Percentiles rank a stretch among this genome's conserved stretches.
Conservation (phyloP, 176 grass and related monocot genomes). For the Thalia dealbata region DNA sequence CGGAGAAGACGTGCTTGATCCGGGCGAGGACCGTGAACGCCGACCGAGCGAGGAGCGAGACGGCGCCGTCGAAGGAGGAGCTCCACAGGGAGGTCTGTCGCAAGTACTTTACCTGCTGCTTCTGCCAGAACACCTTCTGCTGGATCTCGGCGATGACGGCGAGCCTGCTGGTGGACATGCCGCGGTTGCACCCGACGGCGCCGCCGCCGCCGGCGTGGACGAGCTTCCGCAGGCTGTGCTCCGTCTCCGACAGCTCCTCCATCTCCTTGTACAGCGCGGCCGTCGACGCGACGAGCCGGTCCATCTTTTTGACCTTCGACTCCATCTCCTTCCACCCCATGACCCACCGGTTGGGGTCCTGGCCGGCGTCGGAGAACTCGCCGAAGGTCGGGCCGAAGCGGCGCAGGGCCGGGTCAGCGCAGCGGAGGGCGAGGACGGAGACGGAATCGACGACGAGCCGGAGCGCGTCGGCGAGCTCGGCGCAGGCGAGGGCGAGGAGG, state of each 20-base stretch:
- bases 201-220: constrained; percentile 21
- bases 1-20: constrained; percentile 61
- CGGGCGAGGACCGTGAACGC: constrained; percentile 52
- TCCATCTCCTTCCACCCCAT: constrained; percentile 71
- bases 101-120: constrained; percentile 75
- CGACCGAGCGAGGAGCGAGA: constrained; percentile 36
- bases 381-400: constrained; percentile 33
- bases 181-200: constrained; percentile 1
- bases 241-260: constrained; percentile 52
- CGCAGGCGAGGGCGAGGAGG: constrained; percentile 54
- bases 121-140: constrained; percentile 64
- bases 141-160: constrained; percentile 50
- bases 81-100: constrained; percentile 68
- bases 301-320: constrained; percentile 45
- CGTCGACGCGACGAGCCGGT: constrained; percentile 35
- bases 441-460: constrained; percentile 35
- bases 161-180: constrained; percentile 45
- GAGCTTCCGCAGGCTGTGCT: constrained; percentile 56
- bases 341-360: constrained; percentile 51
- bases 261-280: constrained; percentile 48
- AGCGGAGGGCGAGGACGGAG: constrained; percentile 34
- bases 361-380: constrained; percentile 45
- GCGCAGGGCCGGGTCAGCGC: constrained; percentile 34
- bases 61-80: constrained; percentile 49
- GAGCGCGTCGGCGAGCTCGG: constrained; percentile 61